Percentiles rank a stretch among this genome's conserved stretches.
Evolutionary conservation across 257 asterid species (phyloP).

Genomic region (Cruciata laevipes): DNA sequence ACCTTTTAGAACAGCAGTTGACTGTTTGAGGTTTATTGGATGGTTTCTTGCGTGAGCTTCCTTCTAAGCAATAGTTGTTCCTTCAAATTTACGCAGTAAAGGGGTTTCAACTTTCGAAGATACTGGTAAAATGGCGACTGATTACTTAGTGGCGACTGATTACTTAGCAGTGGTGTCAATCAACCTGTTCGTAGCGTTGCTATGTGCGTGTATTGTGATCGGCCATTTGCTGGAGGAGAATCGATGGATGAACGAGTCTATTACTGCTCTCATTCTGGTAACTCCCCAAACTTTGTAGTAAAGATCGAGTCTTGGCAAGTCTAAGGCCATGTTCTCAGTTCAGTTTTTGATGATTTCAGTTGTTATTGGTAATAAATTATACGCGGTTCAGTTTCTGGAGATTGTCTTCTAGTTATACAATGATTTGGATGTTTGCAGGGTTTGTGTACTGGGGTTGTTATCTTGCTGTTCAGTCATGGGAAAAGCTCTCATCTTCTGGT

Average conservation of each 20-base stretch:
- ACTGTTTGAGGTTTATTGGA: conserved; percentile 1
- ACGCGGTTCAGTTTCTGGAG: background rate
- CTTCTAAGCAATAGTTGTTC: background rate
- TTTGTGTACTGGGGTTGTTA: conserved; percentile 31
- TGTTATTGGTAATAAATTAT: background rate
- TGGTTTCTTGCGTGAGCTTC: background rate
- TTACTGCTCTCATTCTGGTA: conserved; percentile 38
- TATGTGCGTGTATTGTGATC: conserved; percentile 33
- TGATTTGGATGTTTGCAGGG: conserved; percentile 25
- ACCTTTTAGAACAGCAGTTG: background rate
- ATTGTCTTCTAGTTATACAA: background rate
- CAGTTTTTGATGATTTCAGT: background rate
- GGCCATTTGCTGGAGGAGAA: conserved; percentile 44
- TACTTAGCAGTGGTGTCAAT: conserved; percentile 27
- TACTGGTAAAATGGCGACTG: conserved; percentile 11
- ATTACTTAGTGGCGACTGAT: conserved; percentile 31
- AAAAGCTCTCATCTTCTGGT: conserved; percentile 34
- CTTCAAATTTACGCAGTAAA: background rate
- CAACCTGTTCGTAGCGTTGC: conserved; percentile 36
- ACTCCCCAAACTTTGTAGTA: background rate
- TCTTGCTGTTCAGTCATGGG: conserved; percentile 31
- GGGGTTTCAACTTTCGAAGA: background rate
- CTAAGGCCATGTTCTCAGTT: background rate
- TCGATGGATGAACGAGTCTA: conserved; percentile 37
- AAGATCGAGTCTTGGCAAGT: background rate